phyloP scores from a whole-genome alignment of 2,329 filamentous ascomycete genomes.

The Penicillium hesseltinei region DNA sequence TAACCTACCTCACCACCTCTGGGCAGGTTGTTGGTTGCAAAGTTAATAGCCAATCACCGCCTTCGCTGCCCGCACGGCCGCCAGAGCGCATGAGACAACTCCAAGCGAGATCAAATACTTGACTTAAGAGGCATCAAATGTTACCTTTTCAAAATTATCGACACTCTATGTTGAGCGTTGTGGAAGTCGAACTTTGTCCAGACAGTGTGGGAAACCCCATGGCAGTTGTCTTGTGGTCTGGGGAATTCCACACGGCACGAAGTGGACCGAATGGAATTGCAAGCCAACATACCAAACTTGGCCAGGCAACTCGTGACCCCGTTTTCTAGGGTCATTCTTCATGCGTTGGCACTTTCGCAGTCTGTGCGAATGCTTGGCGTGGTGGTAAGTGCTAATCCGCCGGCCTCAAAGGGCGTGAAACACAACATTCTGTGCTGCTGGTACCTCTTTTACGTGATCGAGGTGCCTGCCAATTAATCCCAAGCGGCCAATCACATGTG shows the following conservation, averaged over 20 bases:
- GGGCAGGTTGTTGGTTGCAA: not conserved
- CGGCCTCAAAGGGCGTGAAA: not conserved
- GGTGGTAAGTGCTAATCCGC: not conserved
- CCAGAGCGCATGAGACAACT: not conserved
- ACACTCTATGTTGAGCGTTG: not conserved
- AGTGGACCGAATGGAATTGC: not conserved
- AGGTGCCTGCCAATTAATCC: slow-evolving; percentile 7
- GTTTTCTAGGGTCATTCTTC: slow-evolving; percentile 3
- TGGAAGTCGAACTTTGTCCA: not conserved
- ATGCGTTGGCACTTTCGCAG: not conserved
- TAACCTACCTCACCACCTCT: not conserved
- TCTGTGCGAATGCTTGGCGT: slow-evolving; percentile 2
- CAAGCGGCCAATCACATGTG: not conserved
- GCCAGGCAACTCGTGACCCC: not conserved
- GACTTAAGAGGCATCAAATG: not conserved
- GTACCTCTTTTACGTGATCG: not conserved
- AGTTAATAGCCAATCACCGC: slow-evolving; percentile 2
- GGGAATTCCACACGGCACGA: slow-evolving; percentile 3
- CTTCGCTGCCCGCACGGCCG: not conserved
- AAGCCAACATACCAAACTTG: slow-evolving; percentile 3
- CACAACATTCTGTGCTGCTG: not conserved
- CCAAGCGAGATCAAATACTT: not conserved
- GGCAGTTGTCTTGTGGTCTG: not conserved
- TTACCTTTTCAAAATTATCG: not conserved
- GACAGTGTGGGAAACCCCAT: not conserved